phyloP scores from a whole-genome alignment of 2,329 filamentous ascomycete species.

The Pestalotiopsis sp. region DNA sequence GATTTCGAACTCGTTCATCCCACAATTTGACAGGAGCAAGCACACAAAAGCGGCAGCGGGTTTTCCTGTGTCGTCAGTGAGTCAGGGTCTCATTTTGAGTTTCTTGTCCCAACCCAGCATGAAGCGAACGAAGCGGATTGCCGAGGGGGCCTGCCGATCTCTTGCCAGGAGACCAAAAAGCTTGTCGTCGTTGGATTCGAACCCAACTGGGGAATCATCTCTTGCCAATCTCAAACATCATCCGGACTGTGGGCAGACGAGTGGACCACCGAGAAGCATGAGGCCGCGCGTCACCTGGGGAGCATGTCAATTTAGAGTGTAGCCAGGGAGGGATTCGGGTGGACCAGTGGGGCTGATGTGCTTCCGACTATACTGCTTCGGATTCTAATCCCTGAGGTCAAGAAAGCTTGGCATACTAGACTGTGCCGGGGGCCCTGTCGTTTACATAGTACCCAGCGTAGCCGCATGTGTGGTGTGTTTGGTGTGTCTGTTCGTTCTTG shows the following conservation, averaged over 20 bases:
- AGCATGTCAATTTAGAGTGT: slow-evolving; percentile 3
- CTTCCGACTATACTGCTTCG: slow-evolving; percentile 3
- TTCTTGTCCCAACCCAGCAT: not conserved
- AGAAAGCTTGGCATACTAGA: slow-evolving; percentile 4
- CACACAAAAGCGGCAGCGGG: not conserved
- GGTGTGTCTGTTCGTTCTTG: not conserved
- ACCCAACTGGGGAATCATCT: not conserved
- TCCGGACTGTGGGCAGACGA: not conserved
- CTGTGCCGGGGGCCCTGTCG: not conserved
- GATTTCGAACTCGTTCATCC: not conserved
- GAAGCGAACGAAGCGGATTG: not conserved
- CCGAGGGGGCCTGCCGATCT: slow-evolving; percentile 14
- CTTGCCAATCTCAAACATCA: not conserved
- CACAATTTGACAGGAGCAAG: not conserved
- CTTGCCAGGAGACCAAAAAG: slow-evolving; percentile 3
- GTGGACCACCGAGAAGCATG: not conserved
- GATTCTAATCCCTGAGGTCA: not conserved
- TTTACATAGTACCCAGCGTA: not conserved
- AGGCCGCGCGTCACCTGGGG: not conserved
- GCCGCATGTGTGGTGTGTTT: not conserved
- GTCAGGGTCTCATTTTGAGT: slow-evolving; percentile 1
- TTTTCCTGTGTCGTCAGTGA: not conserved
- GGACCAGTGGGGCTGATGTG: slow-evolving; percentile 4
- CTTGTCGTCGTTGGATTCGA: slow-evolving; percentile 10
- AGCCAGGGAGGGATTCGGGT: not conserved